These are phyloP conservation scores for Rehmannia glutinosa DNA, from an alignment of 257 asterid genomes.

Conservation along the genomic window DNA sequence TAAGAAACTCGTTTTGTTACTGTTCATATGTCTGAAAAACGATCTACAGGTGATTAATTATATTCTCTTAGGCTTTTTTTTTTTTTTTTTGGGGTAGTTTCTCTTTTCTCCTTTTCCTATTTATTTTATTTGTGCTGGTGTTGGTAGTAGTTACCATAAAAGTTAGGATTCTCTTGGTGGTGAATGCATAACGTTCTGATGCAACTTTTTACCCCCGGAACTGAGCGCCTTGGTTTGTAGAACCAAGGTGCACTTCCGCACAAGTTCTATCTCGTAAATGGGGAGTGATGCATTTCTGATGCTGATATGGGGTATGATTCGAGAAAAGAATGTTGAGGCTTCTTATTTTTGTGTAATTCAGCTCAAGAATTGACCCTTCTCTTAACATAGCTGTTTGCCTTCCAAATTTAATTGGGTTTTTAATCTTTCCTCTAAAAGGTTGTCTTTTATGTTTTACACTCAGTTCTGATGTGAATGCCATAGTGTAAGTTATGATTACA, in stretches of 20 bases:
- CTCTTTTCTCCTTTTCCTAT: not conserved
- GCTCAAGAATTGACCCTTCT: not conserved
- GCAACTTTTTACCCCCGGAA: not conserved
- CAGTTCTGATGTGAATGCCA: not conserved
- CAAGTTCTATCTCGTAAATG: not conserved
- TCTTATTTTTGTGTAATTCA: not conserved
- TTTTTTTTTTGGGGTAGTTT: not conserved
- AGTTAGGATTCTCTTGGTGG: not conserved
- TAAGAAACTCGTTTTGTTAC: not conserved
- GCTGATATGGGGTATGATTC: not conserved
- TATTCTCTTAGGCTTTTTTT: not conserved
- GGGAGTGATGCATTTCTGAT: not conserved
- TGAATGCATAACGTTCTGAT: not conserved
- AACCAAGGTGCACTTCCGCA: not conserved
- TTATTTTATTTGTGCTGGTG: not conserved
- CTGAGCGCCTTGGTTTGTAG: not conserved
- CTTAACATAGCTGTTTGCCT: constrained; percentile 1
- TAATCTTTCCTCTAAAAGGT: not conserved
- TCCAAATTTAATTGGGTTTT: not conserved
- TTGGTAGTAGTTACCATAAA: not conserved
- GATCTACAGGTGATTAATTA: constrained; percentile 6
- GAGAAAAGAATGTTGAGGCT: not conserved
- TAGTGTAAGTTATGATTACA: not conserved
- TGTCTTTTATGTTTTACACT: not conserved
- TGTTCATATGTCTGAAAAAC: not conserved